phyloP scores from a whole-genome alignment of 2,329 filamentous ascomycete genomes.

The Aschersonia sp. region DNA sequence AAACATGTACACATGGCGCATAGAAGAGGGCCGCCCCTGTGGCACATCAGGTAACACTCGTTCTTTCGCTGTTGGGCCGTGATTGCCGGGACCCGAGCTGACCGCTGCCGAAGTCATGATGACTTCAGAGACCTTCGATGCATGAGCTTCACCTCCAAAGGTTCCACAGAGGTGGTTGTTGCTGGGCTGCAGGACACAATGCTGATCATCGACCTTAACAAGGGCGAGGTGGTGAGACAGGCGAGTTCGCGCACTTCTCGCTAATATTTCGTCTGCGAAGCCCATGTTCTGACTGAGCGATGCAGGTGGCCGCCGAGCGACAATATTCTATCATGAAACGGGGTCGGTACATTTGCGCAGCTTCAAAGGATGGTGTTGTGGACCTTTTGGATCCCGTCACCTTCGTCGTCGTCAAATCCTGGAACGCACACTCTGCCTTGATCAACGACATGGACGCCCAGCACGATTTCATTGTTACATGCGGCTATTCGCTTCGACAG shows the following conservation, averaged over 20 bases:
- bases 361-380: constrained; percentile 67
- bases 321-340: constrained; percentile 89
- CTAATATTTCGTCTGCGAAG: neutral
- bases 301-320: constrained; percentile 37
- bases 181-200: constrained; percentile 78
- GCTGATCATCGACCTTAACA: constrained; percentile 59
- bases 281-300: constrained; percentile 10
- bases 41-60: constrained; percentile 58
- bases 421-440: constrained; percentile 77
- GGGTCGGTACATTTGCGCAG: constrained; percentile 81
- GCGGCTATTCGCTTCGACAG: constrained; percentile 78
- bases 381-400: constrained; percentile 73
- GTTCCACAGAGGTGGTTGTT: constrained; percentile 69
- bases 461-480: constrained; percentile 89
- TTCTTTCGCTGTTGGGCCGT: too few relatives aligned
- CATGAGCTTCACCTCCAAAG: constrained; percentile 89
- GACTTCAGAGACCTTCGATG: constrained; percentile 81
- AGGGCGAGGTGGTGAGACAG: constrained; percentile 58
- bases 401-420: constrained; percentile 68
- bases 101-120: constrained; percentile 34
- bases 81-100: constrained; percentile 4
- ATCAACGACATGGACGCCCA: constrained; percentile 97
- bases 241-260: constrained; percentile 15
- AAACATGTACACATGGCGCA: constrained; percentile 81
- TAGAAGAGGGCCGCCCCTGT: constrained; percentile 68